Percentiles rank a stretch among this genome's conserved stretches.
These are phyloP conservation scores for Saccharomyces jurei DNA, from an alignment of 805 yeast genomes.

Conservation along the genomic window DNA sequence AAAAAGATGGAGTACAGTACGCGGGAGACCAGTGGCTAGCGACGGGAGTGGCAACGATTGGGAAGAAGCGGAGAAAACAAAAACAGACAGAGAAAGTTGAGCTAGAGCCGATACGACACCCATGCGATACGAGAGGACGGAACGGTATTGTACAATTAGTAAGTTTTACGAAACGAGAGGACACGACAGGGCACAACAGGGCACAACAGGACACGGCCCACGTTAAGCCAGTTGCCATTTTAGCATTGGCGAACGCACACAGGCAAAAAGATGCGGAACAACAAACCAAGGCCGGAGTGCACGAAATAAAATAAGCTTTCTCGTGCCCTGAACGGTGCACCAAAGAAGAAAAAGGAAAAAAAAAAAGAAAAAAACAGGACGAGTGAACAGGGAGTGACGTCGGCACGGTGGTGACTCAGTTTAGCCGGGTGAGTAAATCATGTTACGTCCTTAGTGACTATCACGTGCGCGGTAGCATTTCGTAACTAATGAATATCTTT, in stretches of 20 bases:
- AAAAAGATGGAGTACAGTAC: background rate
- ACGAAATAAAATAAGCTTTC: background rate
- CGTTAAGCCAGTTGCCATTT: background rate
- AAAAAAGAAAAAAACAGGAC: background rate
- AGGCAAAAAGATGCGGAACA: background rate
- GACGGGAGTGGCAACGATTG: background rate
- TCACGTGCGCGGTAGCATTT: background rate
- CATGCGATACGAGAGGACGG: background rate
- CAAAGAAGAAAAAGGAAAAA: background rate
- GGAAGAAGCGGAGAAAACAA: background rate
- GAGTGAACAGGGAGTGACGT: background rate
- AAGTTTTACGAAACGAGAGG: background rate
- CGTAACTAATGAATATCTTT: background rate
- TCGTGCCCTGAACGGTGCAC: background rate
- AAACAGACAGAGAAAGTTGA: background rate
- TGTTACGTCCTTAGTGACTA: background rate
- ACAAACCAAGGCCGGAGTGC: background rate
- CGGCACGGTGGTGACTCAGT: background rate
- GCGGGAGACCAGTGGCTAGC: background rate
- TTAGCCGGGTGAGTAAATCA: background rate
- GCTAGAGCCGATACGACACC: background rate
- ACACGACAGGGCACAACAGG: background rate
- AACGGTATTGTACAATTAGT: background rate
- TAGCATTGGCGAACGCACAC: background rate
- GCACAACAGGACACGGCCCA: background rate